Base-by-base conservation (phyloP, 2,329 filamentous ascomycete species). In the Exophiala sideris region DNA sequence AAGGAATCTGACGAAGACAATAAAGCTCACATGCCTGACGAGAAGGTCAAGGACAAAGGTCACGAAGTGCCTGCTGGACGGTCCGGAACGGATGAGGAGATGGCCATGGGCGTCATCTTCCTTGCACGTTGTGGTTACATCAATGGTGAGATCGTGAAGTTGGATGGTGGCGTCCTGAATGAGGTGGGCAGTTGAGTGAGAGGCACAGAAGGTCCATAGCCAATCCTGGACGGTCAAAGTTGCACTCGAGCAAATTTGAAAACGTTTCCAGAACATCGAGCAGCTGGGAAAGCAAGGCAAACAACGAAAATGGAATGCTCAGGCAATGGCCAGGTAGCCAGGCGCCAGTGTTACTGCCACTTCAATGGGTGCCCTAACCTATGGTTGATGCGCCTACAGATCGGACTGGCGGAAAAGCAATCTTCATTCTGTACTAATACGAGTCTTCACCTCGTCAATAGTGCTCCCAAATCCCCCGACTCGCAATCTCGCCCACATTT, bases 41-140 rank as follows among this genome's bases (percentile, higher is more conserved):
- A 67, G 52, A 68, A 67, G 59, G 61, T 67, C 35, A 55, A 65
- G 52, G 64, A 67, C 34, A 68, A 67, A 44, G 65, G 64, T 2
- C 65, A 68, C 47, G 59, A 46, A 18, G 61, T 85, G 55, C 76
- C 80, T 1, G 72, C 78, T 12, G 78, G 82, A 68, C 80, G 82
- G 20, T 76, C 79, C 7, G 84, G 85, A 1, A 75, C 71, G 0
- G 82, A 85, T 36, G 77, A 84, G 63, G 85, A 88, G 70, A 86
- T 86, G 79, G 82, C 81, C 11, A 81, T 82, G 76, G 76, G 79
- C 1, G 77, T 84, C 2, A 61, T 77, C n/a, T 77, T 75, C 54
- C 63, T 77, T 39, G 67, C 72, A n/a, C 74, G 69, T 61, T 76
- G 76, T 57, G 65, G 67, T 36, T 77, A 77, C 59, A 71, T 77